Evolutionary conservation across 1,284 basidiomycete genomes (phyloP).

Genomic region (Ceratobasidium sp.): DNA sequence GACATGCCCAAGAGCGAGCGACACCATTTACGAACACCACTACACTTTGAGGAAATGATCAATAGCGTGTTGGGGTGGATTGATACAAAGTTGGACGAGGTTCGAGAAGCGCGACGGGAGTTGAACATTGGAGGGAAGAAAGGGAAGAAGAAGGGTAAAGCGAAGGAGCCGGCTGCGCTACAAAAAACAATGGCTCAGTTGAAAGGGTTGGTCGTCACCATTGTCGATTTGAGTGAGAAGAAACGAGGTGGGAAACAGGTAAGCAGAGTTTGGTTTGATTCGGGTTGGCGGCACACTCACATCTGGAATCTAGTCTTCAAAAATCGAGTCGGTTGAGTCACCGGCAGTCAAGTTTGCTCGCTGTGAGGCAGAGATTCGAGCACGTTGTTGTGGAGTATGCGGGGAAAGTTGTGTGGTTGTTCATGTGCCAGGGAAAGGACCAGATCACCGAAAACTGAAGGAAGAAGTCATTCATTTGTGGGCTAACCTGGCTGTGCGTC

Average conservation of each 20-base stretch:
- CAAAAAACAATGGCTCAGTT: neutral
- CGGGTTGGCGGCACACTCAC: neutral
- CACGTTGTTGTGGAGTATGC: neutral
- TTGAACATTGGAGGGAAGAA: neutral
- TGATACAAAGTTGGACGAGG: neutral
- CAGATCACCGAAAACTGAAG: neutral
- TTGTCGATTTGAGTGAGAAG: neutral
- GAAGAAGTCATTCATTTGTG: neutral
- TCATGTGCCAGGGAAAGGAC: neutral
- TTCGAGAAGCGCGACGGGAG: neutral
- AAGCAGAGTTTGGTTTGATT: neutral
- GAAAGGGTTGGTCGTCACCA: neutral
- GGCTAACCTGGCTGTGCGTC: constrained; percentile 1
- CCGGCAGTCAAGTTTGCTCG: neutral
- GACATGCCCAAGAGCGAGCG: neutral
- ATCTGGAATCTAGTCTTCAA: neutral
- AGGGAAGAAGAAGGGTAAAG: neutral
- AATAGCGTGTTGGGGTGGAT: neutral
- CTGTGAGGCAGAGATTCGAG: neutral
- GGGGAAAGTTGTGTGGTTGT: neutral
- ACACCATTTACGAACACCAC: neutral
- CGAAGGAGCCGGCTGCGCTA: neutral
- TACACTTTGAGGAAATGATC: neutral
- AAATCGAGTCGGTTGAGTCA: neutral
- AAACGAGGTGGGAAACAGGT: neutral